Evolutionary conservation across 768 basidiomycete species (phyloP), one percentile per base, ranked within the genome.

Genomic region (Myochromella boudieri): DNA sequence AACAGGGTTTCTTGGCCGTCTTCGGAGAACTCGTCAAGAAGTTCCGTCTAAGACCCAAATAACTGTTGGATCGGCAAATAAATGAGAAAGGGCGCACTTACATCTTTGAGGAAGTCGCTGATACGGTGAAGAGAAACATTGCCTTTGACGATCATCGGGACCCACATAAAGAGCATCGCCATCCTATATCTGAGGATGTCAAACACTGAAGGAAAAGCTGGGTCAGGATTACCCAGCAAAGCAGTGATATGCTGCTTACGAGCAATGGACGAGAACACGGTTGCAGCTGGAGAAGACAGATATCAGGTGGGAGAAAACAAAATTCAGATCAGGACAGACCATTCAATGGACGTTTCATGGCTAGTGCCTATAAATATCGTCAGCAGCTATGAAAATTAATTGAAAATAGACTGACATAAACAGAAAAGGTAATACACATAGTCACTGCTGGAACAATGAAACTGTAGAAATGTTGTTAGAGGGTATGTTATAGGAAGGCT

Each of bases 51-150:
- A 12, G n/a, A n/a, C n/a, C n/a, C n/a, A n/a, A n/a, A 6, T 34
- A n/a, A 7, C 14, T n/a, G n/a, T n/a, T n/a, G n/a, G n/a, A n/a
- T n/a, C n/a, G n/a, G n/a, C n/a, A n/a, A n/a, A n/a, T n/a, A n/a
- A n/a, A n/a, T n/a, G n/a, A n/a, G n/a, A n/a, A n/a, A n/a, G n/a
- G n/a, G n/a, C n/a, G 6, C 14, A 34, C 59, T 6, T 36, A 72
- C 72, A 14, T 69, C 60, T 26, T 63, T 55, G 25, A 76, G 48
- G 48, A 74, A 75, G 29, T 69, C 61, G 17, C 64, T 49, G 4
- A 75, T 49, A 59, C 87, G 77, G 37, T 80, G 76, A 2, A 88
- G 56, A 3, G 84, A 84, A 2, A 89, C 84, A 59, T 81, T 81
- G 41, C 73, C 81, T 64, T 60, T 51, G 21, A 60, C 37, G 1